Base-by-base conservation (phyloP, 1,139 yeast genomes). In the Candida sojae region DNA sequence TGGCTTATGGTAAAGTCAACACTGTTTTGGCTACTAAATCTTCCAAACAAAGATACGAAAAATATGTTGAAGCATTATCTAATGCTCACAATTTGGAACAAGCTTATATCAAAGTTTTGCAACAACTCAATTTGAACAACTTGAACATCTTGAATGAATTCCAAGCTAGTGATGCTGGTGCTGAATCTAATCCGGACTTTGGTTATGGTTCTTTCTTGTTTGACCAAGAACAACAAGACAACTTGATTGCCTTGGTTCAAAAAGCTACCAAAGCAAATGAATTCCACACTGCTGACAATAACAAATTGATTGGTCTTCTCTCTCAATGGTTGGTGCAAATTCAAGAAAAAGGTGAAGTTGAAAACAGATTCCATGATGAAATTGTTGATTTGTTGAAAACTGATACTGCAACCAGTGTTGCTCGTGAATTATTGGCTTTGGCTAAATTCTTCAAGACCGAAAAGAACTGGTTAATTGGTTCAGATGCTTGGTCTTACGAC, bases 401-500 rank as follows among this genome's bases (percentile, higher is more conserved):
- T 2, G 78, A 74, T 51, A 61, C 66, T 4, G 61, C 75, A 2
- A 68, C 73, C 11, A 58, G 71, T 13, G 45, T 54, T 43, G 73
- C 88, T 5, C 57, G 70, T 43, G 63, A 71, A 10, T 70, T 87
- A 11, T 71, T 86, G 42, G 65, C 70, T 3, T 67, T 71, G 41
- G 70, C 78, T 52, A 69, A 73, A 4, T 75, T 71, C 53, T 77
- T 86, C 54, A 65, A 63, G 40, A 61, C 73, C 39, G 73, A 74
- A 46, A 75, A 87, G 26, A 78, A 82, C 52, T 92, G 99, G 99
- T 74, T 92, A 53, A 76, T 93, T 53, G 97, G 97, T 25, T 90
- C 97, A 7, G 98, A 92, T 67, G 83, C 96, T 32, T 92, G 99
- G 98, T 81, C 97, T 21, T 91, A 86, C 63, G 98, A 92, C 71